These are phyloP conservation scores for Mariannaea sp. DNA, from an alignment of 2,329 filamentous ascomycete genomes.

Conservation along the genomic window DNA sequence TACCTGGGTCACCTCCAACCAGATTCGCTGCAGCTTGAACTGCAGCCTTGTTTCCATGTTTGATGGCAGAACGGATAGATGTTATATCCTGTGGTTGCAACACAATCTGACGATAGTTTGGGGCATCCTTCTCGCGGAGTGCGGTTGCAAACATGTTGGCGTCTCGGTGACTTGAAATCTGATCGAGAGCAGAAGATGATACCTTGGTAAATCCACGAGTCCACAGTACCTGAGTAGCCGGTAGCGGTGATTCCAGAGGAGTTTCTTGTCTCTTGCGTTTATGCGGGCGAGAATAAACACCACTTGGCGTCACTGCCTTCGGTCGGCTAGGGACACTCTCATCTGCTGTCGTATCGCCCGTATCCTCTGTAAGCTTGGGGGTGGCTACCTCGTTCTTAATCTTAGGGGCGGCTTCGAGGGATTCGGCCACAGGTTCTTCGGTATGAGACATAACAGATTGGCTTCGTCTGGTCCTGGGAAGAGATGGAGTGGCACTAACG, in stretches of 20 bases:
- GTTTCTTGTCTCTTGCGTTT: conserved; percentile 65
- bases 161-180: conserved; percentile 76
- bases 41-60: conserved; percentile 70
- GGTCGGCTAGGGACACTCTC: conserved; percentile 53
- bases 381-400: conserved; percentile 66
- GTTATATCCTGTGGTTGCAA: conserved; percentile 78
- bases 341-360: conserved; percentile 60
- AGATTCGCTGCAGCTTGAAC: conserved; percentile 64
- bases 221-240: conserved; percentile 72
- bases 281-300: conserved; percentile 45
- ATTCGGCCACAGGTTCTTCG: conserved; percentile 55
- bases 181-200: conserved; percentile 72
- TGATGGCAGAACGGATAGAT: conserved; percentile 75
- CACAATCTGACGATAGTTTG: conserved; percentile 75
- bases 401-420: conserved; percentile 43
- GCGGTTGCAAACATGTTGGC: conserved; percentile 80
- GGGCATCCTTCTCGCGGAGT: conserved; percentile 74
- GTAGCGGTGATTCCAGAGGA: conserved; percentile 53
- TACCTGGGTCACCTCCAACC: conserved; percentile 61
- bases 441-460: conserved; percentile 53
- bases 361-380: conserved; percentile 58
- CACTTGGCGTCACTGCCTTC: conserved; percentile 44
- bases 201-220: conserved; percentile 77
- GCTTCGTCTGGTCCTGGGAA: conserved; percentile 46
- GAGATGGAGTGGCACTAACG: conserved; percentile 44